Evolutionary conservation across 2,329 filamentous ascomycete species (phyloP).

Genomic region (Neocucurbitaria cava): DNA sequence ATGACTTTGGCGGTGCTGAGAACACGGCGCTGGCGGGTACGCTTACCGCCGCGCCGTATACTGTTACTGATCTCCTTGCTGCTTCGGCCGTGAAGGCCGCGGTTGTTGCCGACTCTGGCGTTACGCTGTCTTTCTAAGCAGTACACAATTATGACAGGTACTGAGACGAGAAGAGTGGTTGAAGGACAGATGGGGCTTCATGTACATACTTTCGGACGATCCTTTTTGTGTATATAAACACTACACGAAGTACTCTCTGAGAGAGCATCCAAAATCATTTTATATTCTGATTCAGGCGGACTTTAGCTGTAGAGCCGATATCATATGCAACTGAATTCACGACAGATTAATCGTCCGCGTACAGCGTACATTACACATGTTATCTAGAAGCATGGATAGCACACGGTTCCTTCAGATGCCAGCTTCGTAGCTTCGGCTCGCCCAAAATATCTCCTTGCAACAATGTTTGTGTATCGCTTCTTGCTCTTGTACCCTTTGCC

Average conservation of each 20-base stretch:
- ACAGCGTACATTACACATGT: neutral
- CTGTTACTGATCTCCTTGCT: slow-evolving; percentile 39
- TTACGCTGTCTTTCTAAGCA: slow-evolving; percentile 36
- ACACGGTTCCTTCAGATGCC: slow-evolving; percentile 56
- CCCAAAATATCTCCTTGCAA: slow-evolving; percentile 39
- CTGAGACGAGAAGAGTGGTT: no score
- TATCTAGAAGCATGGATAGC: slow-evolving; percentile 34
- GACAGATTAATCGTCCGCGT: neutral
- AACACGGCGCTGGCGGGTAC: slow-evolving; percentile 44
- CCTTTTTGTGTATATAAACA: no score
- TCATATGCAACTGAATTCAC: neutral
- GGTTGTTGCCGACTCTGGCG: slow-evolving; percentile 50
- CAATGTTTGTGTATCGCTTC: slow-evolving; percentile 35
- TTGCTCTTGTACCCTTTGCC: slow-evolving; percentile 22
- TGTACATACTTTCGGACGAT: no score
- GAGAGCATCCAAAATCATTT: no score
- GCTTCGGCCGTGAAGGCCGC: slow-evolving; percentile 46
- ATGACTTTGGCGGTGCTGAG: slow-evolving; percentile 47
- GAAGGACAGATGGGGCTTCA: no score
- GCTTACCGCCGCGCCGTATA: slow-evolving; percentile 45
- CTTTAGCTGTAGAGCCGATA: neutral
- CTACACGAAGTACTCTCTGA: no score
- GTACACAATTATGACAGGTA: neutral
- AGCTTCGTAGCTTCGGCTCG: slow-evolving; percentile 51
- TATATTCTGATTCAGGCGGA: neutral